Conservation (phyloP, 2,329 filamentous ascomycete genomes). For the Tolypocladium album region DNA sequence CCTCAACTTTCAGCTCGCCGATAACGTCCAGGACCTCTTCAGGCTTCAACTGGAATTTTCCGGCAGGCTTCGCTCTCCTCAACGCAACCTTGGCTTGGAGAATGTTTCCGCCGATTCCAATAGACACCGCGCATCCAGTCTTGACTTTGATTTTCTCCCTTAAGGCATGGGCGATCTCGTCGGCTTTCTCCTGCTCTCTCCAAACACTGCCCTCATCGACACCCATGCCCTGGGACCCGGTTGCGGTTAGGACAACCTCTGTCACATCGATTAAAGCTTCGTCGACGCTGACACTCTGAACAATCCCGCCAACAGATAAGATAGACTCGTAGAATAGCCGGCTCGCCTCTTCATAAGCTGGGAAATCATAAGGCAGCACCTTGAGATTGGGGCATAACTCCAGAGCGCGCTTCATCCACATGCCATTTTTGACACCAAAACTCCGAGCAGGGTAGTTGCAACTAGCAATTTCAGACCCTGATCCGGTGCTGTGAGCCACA, state of each 20-base stretch:
- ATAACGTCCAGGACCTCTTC: constrained; percentile 70
- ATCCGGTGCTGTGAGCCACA: constrained; percentile 77
- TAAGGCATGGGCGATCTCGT: constrained; percentile 54
- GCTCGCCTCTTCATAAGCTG: constrained; percentile 87
- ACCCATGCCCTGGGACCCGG: constrained; percentile 53
- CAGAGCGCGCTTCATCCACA: constrained; percentile 95
- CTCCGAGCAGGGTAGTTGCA: constrained; percentile 89
- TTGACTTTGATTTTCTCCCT: constrained; percentile 59
- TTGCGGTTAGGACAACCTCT: constrained; percentile 51
- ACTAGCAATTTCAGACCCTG: constrained; percentile 88
- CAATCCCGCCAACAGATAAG: constrained; percentile 64
- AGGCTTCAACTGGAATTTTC: constrained; percentile 79
- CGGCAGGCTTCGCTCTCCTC: constrained; percentile 86
- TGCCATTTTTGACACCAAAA: constrained; percentile 89
- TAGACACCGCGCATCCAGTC: constrained; percentile 80
- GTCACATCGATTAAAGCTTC: constrained; percentile 87
- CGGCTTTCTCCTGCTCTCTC: constrained; percentile 69
- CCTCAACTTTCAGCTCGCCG: constrained; percentile 64
- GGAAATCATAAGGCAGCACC: constrained; percentile 91
- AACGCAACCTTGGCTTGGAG: constrained; percentile 84
- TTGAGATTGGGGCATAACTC: constrained; percentile 78
- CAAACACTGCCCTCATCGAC: constrained; percentile 58
- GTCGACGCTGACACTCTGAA: constrained; percentile 95
- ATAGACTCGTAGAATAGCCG: constrained; percentile 79
- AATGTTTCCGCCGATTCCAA: constrained; percentile 88